Evolutionary conservation across 306 rosid species (phyloP), one percentile per base, ranked within the genome.

Genomic region (Malus sylvestris): DNA sequence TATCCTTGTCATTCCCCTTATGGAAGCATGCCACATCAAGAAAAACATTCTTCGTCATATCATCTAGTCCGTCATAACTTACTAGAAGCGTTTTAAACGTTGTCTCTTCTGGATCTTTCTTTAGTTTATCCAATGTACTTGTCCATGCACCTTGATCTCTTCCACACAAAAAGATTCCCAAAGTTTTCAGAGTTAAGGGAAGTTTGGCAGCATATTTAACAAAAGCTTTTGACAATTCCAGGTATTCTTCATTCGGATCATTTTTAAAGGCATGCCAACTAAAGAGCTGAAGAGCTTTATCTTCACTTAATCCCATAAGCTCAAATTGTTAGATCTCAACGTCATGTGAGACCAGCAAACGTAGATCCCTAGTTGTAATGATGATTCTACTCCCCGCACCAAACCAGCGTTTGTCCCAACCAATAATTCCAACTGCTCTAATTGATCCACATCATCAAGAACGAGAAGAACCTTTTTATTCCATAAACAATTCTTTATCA

Each of bases 11-110:
- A 70, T 67, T 74, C 57, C 89, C 87, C 18, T 81, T 81, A 44
- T 83, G 83, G 80, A 85, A 88, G 60, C 86, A 83, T 0, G 85
- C 85, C 30, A 77, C 32, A 40, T 74, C 79, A 4, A 85, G 61
- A 57, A 85, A 85, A 10, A 85, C 62, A 10, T 38, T 71, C 79
- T 76, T 80, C 45, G 81, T 77, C 62, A 6, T 44, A 5, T 52
- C 10, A 11, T 80, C 32, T 59, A 83, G 60, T 49, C 57, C 42
- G 9, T 76, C 85, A 69, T 75, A 86, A 55, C 83, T 83, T 72
- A 83, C 57, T 73, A 42, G 73, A 40, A 86, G 44, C 19, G 49
- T 30, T 10, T 64, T 29, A 4, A 75, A 71, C 23, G 79, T 73
- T 57, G 76, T 64, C 25, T 42, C 7, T 20, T 70, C 30, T 0